Percentiles rank a stretch among this genome's conserved stretches.
These are phyloP conservation scores for Diplocarpon rosae DNA, from an alignment of 2,329 filamentous ascomycete species.

Conservation along the genomic window DNA sequence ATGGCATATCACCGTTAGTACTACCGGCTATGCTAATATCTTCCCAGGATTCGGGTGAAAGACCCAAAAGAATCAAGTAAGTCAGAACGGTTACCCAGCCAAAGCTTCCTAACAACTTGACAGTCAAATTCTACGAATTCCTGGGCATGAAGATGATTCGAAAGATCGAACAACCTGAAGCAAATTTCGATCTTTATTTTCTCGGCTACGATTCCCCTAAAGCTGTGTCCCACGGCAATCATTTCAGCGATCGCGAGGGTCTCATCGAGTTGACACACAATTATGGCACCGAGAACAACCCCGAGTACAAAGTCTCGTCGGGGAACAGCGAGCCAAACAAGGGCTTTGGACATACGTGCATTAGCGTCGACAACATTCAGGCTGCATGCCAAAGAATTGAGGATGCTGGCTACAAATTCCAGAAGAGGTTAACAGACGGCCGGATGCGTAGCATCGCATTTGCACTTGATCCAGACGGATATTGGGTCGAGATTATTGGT, in stretches of 20 bases:
- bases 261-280: constrained; percentile 77
- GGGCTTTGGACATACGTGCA: constrained; percentile 65
- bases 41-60: constrained; percentile 75
- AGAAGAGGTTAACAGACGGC: constrained; percentile 88
- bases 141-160: constrained; percentile 78
- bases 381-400: constrained; percentile 83
- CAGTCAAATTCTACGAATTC: constrained; percentile 87
- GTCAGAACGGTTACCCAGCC: not conserved
- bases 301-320: constrained; percentile 69
- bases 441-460: constrained; percentile 85
- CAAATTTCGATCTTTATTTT: constrained; percentile 94
- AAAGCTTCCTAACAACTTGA: not conserved
- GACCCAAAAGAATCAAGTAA: constrained; percentile 72
- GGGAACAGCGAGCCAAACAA: constrained; percentile 82
- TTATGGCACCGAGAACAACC: constrained; percentile 82
- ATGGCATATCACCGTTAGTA: not conserved
- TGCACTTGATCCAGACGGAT: constrained; percentile 75
- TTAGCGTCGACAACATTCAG: constrained; percentile 75
- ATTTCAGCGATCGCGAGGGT: constrained; percentile 72
- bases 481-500: constrained; percentile 74
- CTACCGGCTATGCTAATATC: constrained; percentile 8
- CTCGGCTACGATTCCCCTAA: constrained; percentile 73
- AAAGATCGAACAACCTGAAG: constrained; percentile 71
- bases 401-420: constrained; percentile 82
- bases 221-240: constrained; percentile 61